Evolutionary conservation across 352 stramenopile species (phyloP), one percentile per base, ranked within the genome.

Genomic region (Globisporangium carolinianum): DNA sequence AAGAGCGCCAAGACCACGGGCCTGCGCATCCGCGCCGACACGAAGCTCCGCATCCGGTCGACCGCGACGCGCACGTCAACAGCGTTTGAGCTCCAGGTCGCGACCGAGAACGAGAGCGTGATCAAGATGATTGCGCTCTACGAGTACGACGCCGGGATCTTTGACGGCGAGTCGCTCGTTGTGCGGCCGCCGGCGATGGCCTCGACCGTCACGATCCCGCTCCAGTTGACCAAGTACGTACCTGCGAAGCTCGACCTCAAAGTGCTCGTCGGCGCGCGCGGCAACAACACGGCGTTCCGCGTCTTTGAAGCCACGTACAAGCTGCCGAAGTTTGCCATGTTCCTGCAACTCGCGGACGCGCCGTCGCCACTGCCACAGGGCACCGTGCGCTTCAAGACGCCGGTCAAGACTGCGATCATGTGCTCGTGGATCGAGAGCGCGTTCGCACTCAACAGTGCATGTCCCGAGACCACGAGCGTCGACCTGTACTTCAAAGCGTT

Each of bases 51-150:
- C 41, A 76, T 92, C 54, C 75, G 73, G 9, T 71, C 72, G 2
- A 58, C 78, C 11, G 68, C 77, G n/a, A 84, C 70, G 36, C 82
- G 83, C 45, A 65, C 67, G 15, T 78, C 76, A 15, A 71, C 58
- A 15, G 68, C 71, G 5, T 78, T 93, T 37, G 83, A 97, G 63
- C 80, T 97, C n/a, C 68, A 85, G 39, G 69, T 96, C 6, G 76
- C 75, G 4, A 95, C 86, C 4, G 86, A 91, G 51, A 95, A 79
- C 53, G 89, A 95, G 24, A 85, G 76, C 61, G 68, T 96, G 52
- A 92, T 97, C 67, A 86, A 89, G 60, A 95, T 91, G 79, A 69
- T 95, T 18, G 69, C 90, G 0, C 69, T 95, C 24, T 93, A 90
- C 60, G 85, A 96, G 49, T 83, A 90, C 24, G 87, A 97, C 45